phyloP scores from a whole-genome alignment of 805 yeast genomes.

The Groenewaldozyma salmanticensis region DNA sequence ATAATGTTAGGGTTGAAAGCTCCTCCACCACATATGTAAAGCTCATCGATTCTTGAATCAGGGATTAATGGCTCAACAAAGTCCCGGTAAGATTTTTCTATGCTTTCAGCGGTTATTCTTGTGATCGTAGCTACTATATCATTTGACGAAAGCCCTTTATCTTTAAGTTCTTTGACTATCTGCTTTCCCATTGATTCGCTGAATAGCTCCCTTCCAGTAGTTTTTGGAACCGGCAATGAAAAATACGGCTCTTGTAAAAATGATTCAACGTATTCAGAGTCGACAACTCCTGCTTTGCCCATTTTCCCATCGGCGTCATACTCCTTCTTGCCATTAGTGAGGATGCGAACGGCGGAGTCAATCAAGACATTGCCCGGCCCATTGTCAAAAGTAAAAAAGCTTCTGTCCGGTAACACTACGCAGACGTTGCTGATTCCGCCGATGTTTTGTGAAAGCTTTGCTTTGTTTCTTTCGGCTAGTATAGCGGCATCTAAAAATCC shows the following conservation, averaged over 20 bases:
- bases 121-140: slow-evolving; percentile 23
- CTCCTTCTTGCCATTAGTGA: slow-evolving; percentile 18
- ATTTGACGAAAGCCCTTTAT: slow-evolving; percentile 15
- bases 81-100: slow-evolving; percentile 17
- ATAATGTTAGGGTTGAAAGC: slow-evolving; percentile 21
- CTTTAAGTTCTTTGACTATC: slow-evolving; percentile 9
- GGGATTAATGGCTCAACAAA: background rate
- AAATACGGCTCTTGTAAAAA: slow-evolving; percentile 18
- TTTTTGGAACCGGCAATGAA: slow-evolving; percentile 18
- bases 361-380: slow-evolving; percentile 26
- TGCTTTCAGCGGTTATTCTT: slow-evolving; percentile 22
- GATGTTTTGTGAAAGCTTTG: slow-evolving; percentile 22
- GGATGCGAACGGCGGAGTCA: slow-evolving; percentile 23
- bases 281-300: slow-evolving; percentile 20
- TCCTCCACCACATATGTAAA: slow-evolving; percentile 24
- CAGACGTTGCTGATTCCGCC: slow-evolving; percentile 25
- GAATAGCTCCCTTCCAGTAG: slow-evolving; percentile 24
- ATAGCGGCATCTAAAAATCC: slow-evolving; percentile 22
- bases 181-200: slow-evolving; percentile 18
- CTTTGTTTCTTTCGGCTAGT: slow-evolving; percentile 18
- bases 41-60: slow-evolving; percentile 17
- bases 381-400: slow-evolving; percentile 20
- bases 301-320: slow-evolving; percentile 22
- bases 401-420: slow-evolving; percentile 20
- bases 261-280: slow-evolving; percentile 19